Evolutionary conservation across 1,139 yeast species (phyloP).

Genomic region (Yamadazyma sp.): DNA sequence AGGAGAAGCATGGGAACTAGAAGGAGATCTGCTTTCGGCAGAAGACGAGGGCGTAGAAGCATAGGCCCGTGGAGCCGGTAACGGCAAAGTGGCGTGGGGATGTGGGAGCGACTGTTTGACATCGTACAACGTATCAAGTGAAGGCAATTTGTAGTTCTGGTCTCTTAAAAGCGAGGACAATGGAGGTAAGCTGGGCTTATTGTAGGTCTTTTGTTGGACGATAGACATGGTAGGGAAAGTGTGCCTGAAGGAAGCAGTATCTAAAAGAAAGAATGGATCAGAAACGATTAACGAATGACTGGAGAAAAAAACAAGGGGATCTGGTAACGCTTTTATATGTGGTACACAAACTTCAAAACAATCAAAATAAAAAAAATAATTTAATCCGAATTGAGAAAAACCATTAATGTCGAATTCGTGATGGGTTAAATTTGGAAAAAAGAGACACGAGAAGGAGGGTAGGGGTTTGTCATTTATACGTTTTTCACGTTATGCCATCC

Average conservation of each 20-base stretch:
- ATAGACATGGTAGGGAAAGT: constrained; percentile 12
- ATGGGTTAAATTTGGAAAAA: constrained; percentile 5
- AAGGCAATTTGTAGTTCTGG: constrained; percentile 24
- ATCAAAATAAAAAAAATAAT: constrained; percentile 4
- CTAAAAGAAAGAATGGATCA: neutral
- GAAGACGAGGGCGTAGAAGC: constrained; percentile 1
- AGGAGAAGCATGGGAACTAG: constrained; percentile 11
- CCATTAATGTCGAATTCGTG: constrained; percentile 4
- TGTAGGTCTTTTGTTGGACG: constrained; percentile 18
- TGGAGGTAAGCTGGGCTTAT: constrained; percentile 39
- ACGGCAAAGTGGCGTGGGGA: constrained; percentile 4
- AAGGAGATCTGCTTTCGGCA: constrained; percentile 2
- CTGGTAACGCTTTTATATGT: constrained; percentile 1
- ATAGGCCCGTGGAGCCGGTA: constrained; percentile 4
- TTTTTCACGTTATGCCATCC: no score
- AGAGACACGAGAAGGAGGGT: constrained; percentile 1
- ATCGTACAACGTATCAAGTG: constrained; percentile 21
- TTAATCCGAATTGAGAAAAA: constrained; percentile 3
- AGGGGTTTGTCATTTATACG: no score
- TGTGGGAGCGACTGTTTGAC: neutral
- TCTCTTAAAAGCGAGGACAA: constrained; percentile 35
- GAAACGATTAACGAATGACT: neutral
- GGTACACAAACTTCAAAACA: constrained; percentile 1
- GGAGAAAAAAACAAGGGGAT: neutral
- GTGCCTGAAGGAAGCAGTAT: no score